Conservation (phyloP, 371 early-diverging fungal genomes). For the Syncephalastrum sp. region DNA sequence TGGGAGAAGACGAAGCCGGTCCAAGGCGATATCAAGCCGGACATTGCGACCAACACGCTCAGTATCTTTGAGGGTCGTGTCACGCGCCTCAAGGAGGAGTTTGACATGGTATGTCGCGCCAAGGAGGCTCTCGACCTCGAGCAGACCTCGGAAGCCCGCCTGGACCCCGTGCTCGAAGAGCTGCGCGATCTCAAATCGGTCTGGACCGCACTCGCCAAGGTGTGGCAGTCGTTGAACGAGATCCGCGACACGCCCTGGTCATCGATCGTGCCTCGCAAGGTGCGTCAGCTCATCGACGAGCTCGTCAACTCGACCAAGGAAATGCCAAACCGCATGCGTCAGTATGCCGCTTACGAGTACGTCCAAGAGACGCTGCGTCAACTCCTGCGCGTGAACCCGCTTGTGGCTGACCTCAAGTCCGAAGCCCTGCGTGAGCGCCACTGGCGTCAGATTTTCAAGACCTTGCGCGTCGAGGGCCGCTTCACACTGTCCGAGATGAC, state of each 20-base stretch:
- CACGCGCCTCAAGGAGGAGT: constrained; percentile 82
- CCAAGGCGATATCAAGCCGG: constrained; percentile 91
- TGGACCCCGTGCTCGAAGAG: constrained; percentile 92
- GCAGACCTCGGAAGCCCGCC: constrained; percentile 61
- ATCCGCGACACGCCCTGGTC: constrained; percentile 90
- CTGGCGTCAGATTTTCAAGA: constrained; percentile 92
- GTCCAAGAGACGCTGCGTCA: constrained; percentile 82
- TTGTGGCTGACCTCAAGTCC: constrained; percentile 90
- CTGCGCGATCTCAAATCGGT: constrained; percentile 91
- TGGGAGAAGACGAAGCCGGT: constrained; percentile 96
- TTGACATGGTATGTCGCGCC: constrained; percentile 87
- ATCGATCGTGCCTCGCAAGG: constrained; percentile 85
- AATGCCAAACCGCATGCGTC: constrained; percentile 93
- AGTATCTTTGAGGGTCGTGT: constrained; percentile 87
- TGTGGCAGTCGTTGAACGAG: constrained; percentile 86
- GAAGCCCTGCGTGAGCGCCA: constrained; percentile 97
- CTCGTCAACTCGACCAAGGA: constrained; percentile 82
- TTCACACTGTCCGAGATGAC: constrained; percentile 82
- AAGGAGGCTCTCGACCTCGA: constrained; percentile 93
- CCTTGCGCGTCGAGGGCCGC: constrained; percentile 71
- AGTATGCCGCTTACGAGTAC: constrained; percentile 97
- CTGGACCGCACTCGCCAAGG: constrained; percentile 83
- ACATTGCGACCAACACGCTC: constrained; percentile 81
- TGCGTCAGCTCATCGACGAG: constrained; percentile 85
- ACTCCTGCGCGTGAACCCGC: constrained; percentile 78